Conservation (phyloP, 495 filamentous ascomycete genomes). For the Tuber microsphaerosporum region DNA sequence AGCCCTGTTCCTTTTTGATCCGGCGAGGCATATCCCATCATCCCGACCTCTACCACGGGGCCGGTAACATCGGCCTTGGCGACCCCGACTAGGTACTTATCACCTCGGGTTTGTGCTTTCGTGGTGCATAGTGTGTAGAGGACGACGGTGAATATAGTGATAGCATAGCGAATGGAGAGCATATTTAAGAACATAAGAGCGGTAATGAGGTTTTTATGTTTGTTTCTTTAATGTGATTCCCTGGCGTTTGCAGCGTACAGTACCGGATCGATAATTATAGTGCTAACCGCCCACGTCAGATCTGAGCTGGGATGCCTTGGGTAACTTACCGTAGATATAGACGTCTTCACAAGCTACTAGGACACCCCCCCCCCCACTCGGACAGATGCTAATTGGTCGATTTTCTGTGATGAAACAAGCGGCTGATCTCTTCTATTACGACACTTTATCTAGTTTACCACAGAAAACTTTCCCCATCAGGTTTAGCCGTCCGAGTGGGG, state of each 20-base stretch:
- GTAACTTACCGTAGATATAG: neutral
- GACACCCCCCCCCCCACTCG: no score
- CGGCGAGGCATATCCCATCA: constrained; percentile 85
- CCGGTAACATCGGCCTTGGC: constrained; percentile 95
- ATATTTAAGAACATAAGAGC: neutral
- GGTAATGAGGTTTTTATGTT: neutral
- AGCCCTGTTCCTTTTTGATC: constrained; percentile 80
- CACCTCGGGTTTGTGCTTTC: constrained; percentile 34
- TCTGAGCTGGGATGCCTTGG: neutral
- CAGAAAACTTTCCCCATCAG: no score
- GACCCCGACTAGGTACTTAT: constrained; percentile 73
- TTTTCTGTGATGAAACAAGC: no score
- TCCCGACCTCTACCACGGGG: constrained; percentile 48
- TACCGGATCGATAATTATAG: neutral
- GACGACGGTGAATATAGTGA: neutral
- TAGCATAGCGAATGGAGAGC: neutral
- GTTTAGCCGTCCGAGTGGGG: no score
- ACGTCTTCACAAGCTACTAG: no score
- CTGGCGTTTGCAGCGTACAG: neutral
- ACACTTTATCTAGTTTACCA: no score
- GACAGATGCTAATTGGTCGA: no score
- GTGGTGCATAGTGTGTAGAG: neutral
- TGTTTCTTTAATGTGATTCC: neutral
- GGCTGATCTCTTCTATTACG: no score
- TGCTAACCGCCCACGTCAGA: neutral